phyloP scores from a whole-genome alignment of 2,329 filamentous ascomycete genomes.

The Elsinoe fawcettii region DNA sequence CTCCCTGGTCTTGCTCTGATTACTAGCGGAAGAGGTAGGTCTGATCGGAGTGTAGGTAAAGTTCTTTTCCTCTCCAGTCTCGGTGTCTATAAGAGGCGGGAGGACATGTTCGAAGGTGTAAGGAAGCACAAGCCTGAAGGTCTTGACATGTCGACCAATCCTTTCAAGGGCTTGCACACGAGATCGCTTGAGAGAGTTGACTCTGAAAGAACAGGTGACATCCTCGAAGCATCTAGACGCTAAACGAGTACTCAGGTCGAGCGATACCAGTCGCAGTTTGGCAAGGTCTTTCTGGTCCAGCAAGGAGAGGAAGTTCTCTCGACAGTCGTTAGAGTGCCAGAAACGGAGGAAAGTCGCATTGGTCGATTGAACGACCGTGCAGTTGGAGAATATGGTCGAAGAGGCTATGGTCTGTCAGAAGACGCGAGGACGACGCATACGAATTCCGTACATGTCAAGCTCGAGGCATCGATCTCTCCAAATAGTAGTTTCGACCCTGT shows the following conservation, averaged over 20 bases:
- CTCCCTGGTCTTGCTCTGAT: constrained; percentile 47
- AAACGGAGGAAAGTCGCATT: constrained; percentile 43
- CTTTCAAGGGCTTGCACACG: constrained; percentile 66
- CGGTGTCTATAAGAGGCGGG: constrained; percentile 72
- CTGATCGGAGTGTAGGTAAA: constrained; percentile 76
- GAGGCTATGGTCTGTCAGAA: constrained; percentile 23
- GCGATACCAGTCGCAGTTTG: constrained; percentile 56
- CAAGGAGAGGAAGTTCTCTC: constrained; percentile 37
- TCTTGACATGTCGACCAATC: constrained; percentile 71
- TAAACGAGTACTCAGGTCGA: constrained; percentile 62
- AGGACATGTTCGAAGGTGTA: constrained; percentile 74
- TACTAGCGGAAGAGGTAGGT: constrained; percentile 46
- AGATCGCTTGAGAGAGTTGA: constrained; percentile 65
- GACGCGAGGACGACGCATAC: neutral
- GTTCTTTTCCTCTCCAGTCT: constrained; percentile 66
- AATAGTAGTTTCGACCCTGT: constrained; percentile 36
- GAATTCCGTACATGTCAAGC: constrained; percentile 29
- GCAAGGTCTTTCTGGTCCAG: constrained; percentile 36
- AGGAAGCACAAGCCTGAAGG: constrained; percentile 67
- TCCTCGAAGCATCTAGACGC: constrained; percentile 63
- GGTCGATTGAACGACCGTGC: constrained; percentile 42
- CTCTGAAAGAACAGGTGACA: constrained; percentile 61
- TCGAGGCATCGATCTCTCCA: constrained; percentile 42
- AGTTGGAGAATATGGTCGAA: constrained; percentile 40
- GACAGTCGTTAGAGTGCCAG: constrained; percentile 42